A percentile compares a stretch with the other conserved stretches of the same genome.
These are phyloP conservation scores for Colletotrichum lentis DNA, from an alignment of 2,329 filamentous ascomycete species.

Conservation along the genomic window DNA sequence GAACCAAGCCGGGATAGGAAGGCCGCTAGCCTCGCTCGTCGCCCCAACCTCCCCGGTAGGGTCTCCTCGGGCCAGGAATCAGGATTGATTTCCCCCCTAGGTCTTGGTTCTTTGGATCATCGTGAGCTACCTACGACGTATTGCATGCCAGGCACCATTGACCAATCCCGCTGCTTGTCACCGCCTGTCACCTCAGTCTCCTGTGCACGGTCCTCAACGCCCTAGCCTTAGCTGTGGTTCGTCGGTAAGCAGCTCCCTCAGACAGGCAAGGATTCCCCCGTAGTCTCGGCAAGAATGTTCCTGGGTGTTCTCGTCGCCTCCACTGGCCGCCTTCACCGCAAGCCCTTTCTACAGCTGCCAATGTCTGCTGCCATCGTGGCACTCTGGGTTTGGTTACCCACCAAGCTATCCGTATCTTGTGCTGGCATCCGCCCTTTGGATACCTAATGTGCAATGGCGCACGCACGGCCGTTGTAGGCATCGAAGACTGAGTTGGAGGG, in stretches of 20 bases:
- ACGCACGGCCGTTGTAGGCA: too few relatives aligned
- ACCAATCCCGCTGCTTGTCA: not conserved
- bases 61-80: not conserved
- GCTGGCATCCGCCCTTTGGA: not conserved
- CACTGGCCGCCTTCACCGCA: not conserved
- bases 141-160: not conserved
- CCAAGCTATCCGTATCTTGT: not conserved
- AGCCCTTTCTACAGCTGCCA: conserved; percentile 1
- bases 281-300: conserved; percentile 11
- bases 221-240: conserved; percentile 6
- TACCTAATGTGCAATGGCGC: not conserved
- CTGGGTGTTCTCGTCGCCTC: not conserved
- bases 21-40: conserved; percentile 18
- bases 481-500: too few relatives aligned
- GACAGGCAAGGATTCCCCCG: conserved; percentile 6
- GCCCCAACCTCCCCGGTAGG: conserved; percentile 8
- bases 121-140: not conserved
- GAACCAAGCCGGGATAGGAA: conserved; percentile 31
- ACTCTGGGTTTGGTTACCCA: not conserved
- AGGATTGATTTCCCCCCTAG: too few relatives aligned
- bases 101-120: not conserved
- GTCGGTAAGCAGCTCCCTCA: not conserved
- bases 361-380: not conserved
- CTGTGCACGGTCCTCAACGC: not conserved
- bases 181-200: not conserved